Evolutionary conservation across 306 rosid genomes (phyloP).

Genomic region (Pyrus betulifolia): DNA sequence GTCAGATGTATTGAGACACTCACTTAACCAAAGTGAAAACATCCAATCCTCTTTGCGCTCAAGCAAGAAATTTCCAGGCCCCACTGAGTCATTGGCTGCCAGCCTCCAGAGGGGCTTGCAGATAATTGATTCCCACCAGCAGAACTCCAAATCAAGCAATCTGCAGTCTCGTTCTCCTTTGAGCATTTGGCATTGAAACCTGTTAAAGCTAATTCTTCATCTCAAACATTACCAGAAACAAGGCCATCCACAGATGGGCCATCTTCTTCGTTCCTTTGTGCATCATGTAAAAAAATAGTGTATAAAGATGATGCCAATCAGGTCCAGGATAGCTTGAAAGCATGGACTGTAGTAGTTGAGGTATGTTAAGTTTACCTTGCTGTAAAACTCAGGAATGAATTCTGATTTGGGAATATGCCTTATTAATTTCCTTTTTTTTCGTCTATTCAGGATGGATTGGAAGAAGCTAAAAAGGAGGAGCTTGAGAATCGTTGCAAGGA

Average conservation of each 20-base stretch:
- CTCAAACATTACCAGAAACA: constrained; percentile 32
- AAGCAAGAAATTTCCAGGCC: constrained; percentile 59
- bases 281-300: constrained; percentile 52
- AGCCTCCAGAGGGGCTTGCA: constrained; percentile 93
- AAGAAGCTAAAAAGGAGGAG: constrained; percentile 35
- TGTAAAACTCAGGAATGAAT: not conserved
- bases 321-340: constrained; percentile 39
- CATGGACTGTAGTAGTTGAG: constrained; percentile 25
- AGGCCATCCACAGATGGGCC: constrained; percentile 27
- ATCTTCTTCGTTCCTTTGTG: constrained; percentile 43
- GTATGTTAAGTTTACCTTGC: not conserved
- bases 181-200: constrained; percentile 55
- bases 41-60: constrained; percentile 50
- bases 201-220: constrained; percentile 32
- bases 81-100: constrained; percentile 81
- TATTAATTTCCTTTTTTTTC: not conserved
- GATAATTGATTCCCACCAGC: constrained; percentile 81
- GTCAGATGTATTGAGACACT: constrained; percentile 43
- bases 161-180: constrained; percentile 78
- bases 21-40: constrained; percentile 40
- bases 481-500: constrained; percentile 56
- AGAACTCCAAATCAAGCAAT: constrained; percentile 58
- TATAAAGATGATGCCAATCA: constrained; percentile 30
- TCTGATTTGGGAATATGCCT: not conserved
- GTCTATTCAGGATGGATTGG: constrained; percentile 12